Evolutionary conservation across 1,139 yeast species (phyloP).

Genomic region (Suhomyces bribrorum): DNA sequence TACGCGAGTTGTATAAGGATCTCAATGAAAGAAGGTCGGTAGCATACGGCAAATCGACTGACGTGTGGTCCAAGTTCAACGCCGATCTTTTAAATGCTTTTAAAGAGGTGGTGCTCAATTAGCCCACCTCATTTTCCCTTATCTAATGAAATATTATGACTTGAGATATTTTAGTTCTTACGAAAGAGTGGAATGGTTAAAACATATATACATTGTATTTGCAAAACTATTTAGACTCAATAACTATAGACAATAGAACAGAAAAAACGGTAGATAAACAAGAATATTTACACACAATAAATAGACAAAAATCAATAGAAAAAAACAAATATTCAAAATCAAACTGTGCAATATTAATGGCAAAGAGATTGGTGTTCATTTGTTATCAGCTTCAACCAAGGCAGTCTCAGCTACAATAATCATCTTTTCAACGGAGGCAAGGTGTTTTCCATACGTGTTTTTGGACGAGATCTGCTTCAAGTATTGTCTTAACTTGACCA

Average conservation of each 20-base stretch:
- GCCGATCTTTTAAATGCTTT: constrained; percentile 4
- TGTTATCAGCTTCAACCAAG: constrained; percentile 40
- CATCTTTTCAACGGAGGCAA: constrained; percentile 84
- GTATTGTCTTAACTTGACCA: constrained; percentile 62
- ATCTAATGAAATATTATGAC: too few species aligned
- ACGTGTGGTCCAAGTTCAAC: constrained; percentile 8
- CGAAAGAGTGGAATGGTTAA: background rate
- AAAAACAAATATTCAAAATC: too few species aligned
- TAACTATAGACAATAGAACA: constrained; percentile 11
- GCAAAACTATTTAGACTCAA: constrained; percentile 8
- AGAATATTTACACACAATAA: constrained; percentile 10
- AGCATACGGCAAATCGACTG: constrained; percentile 2
- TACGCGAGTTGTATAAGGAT: constrained; percentile 23
- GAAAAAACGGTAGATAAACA: constrained; percentile 4
- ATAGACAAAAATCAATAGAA: background rate
- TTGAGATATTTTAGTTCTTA: too few species aligned
- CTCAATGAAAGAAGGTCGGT: constrained; percentile 4
- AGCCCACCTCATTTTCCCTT: too few species aligned
- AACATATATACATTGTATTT: constrained; percentile 5
- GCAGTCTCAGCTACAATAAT: constrained; percentile 56
- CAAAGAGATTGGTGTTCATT: constrained; percentile 5
- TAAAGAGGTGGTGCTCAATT: constrained; percentile 6
- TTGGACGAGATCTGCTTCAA: constrained; percentile 57
- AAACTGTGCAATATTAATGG: too few species aligned
- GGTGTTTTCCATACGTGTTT: constrained; percentile 73